Conservation (phyloP, 192 early-diverging fungal genomes). For the Linnemannia zychae region DNA sequence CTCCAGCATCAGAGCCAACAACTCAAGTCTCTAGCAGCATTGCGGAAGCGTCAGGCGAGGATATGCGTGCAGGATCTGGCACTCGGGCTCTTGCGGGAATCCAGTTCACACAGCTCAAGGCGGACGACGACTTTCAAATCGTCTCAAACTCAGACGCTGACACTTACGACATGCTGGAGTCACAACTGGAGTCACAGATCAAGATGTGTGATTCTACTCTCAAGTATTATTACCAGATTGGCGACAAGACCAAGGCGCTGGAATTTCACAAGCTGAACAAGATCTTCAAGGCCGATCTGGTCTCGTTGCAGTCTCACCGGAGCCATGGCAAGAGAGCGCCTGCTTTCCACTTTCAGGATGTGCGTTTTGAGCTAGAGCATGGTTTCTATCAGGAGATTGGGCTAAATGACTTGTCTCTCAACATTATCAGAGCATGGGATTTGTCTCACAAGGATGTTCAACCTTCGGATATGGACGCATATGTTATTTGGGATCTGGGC, state of each 20-base stretch:
- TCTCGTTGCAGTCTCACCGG: constrained; percentile 60
- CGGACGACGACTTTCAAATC: constrained; percentile 50
- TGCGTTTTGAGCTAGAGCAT: constrained; percentile 63
- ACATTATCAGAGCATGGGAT: constrained; percentile 69
- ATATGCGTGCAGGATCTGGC: constrained; percentile 26
- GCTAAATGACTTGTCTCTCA: constrained; percentile 75
- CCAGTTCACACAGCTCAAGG: constrained; percentile 33
- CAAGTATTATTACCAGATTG: constrained; percentile 54
- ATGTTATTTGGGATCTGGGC: constrained; percentile 81
- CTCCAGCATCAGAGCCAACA: constrained; percentile 46
- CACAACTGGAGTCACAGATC: constrained; percentile 69
- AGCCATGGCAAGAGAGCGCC: constrained; percentile 54
- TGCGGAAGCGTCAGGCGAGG: constrained; percentile 34
- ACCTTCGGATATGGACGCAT: constrained; percentile 70
- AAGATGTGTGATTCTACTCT: constrained; percentile 62
- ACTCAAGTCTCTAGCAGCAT: constrained; percentile 46
- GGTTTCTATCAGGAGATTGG: constrained; percentile 66
- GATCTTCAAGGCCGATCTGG: constrained; percentile 64
- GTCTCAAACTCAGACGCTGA: constrained; percentile 57
- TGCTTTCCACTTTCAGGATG: constrained; percentile 70
- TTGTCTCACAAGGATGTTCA: constrained; percentile 67
- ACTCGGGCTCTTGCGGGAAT: constrained; percentile 18
- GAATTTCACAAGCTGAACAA: constrained; percentile 75
- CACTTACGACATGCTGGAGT: constrained; percentile 61
- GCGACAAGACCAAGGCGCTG: constrained; percentile 64